Evolutionary conservation across 805 yeast genomes (phyloP), one percentile per base, ranked within the genome.

Genomic region (Lachancea lanzarotensis): DNA sequence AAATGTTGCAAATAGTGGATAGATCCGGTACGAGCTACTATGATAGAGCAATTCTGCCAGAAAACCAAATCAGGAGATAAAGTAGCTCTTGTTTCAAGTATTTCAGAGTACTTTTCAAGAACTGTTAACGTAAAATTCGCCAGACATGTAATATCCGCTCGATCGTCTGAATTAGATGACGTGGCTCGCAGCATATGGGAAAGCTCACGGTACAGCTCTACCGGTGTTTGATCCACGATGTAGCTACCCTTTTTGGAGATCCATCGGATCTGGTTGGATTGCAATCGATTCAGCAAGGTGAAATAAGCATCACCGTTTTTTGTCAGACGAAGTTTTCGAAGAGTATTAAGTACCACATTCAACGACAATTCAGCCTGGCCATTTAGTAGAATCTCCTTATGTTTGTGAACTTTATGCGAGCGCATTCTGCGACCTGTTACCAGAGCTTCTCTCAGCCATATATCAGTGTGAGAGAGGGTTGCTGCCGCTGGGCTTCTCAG

Each of bases 131-230:
- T 44, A 35, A 52, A 56, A 35, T 49, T 54, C 2, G 62, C 49
- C 25, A 61, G 32, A 20, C 50, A 46, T 26, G 35, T n/a, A 13
- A 43, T 39, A 32, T 49, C 52, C 4, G 30, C 31, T 15, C 34
- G 38, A 13, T 27, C 19, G 6, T 36, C 17, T 11, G 25, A 9
- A 13, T 20, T 13, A 8, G 31, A 9, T 29, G 35, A 11, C 19
- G 30, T 27, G 10, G 25, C n/a, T 9, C 40, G 48, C 12, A 60
- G 43, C 65, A 59, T 58, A 16, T 44, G 49, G 15, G 60, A 50
- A 2, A 59, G 33, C 42, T 57, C 62, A 43, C 56, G 49, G 39
- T 52, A 59, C 27, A 61, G 50, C 44, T 58, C 64, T 11, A 50
- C 40, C 7, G 66, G 66, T 6, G 50, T 15, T 17, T 39, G 19